phyloP scores from a whole-genome alignment of 2,329 filamentous ascomycete genomes.

The Rutstroemia sp. region DNA sequence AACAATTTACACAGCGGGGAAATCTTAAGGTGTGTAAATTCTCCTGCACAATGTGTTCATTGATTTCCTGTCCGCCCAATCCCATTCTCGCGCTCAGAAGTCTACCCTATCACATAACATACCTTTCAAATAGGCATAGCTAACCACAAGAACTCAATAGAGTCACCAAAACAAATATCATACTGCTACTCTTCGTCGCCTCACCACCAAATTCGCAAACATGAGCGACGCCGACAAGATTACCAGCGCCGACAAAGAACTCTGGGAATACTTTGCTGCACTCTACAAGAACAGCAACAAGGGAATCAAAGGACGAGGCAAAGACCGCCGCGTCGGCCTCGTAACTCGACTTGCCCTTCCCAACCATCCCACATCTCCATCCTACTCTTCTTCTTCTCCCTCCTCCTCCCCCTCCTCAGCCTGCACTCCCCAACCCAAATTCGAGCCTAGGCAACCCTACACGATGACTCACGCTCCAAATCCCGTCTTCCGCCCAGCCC shows the following conservation, averaged over 20 bases:
- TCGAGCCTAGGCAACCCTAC: too few relatives aligned
- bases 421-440: too few relatives aligned
- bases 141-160: conserved; percentile 8
- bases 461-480: too few relatives aligned
- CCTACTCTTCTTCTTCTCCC: neutral
- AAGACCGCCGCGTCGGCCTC: conserved; percentile 59
- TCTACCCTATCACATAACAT: too few relatives aligned
- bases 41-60: too few relatives aligned
- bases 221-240: conserved; percentile 32
- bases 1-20: conserved; percentile 82
- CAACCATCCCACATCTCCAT: neutral
- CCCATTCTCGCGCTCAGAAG: neutral
- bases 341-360: neutral
- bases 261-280: conserved; percentile 76
- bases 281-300: conserved; percentile 99
- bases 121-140: neutral
- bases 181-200: conserved; percentile 57
- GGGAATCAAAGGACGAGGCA: conserved; percentile 92
- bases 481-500: too few relatives aligned
- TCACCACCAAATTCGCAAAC: conserved; percentile 79
- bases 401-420: too few relatives aligned
- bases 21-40: conserved; percentile 67
- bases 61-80: neutral
- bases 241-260: conserved; percentile 53
- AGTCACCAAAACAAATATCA: conserved; percentile 63